A percentile compares a stretch with the other conserved stretches of the same genome.
phyloP scores from a whole-genome alignment of 1,284 basidiomycete genomes.

The Neonothopanus nambi region DNA sequence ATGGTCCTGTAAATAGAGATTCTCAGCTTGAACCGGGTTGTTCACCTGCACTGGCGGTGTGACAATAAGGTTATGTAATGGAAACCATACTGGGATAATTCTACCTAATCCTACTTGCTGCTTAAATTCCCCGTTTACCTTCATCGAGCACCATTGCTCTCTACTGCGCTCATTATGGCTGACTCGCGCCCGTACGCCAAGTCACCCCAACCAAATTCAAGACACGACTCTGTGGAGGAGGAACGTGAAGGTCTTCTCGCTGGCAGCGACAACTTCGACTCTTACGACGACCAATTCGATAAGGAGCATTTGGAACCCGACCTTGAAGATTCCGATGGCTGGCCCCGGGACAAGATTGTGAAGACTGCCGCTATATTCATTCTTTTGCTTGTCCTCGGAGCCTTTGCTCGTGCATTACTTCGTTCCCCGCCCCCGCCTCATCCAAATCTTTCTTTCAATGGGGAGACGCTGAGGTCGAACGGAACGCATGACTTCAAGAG shows the following conservation, averaged over 20 bases:
- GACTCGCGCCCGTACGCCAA: too few relatives aligned
- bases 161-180: too few relatives aligned
- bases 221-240: neutral
- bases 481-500: conserved; percentile 78
- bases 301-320: conserved; percentile 6
- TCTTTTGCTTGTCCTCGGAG: conserved; percentile 42
- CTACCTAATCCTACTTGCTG: too few relatives aligned
- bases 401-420: conserved; percentile 33
- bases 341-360: conserved; percentile 38
- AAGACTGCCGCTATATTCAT: conserved; percentile 39
- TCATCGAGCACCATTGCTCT: too few relatives aligned
- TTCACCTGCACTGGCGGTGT: too few relatives aligned
- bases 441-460: conserved; percentile 35
- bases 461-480: conserved; percentile 53
- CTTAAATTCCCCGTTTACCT: too few relatives aligned
- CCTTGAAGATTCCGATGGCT: conserved; percentile 20
- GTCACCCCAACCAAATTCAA: too few relatives aligned
- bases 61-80: too few relatives aligned
- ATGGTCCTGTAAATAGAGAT: too few relatives aligned
- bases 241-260: conserved; percentile 14
- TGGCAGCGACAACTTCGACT: neutral
- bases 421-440: conserved; percentile 17
- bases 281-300: conserved; percentile 7
- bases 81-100: too few relatives aligned
- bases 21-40: too few relatives aligned